Percentiles rank a stretch among this genome's conserved stretches.
Evolutionary conservation across 2,329 filamentous ascomycete species (phyloP).

Genomic region (Fusarium musae): DNA sequence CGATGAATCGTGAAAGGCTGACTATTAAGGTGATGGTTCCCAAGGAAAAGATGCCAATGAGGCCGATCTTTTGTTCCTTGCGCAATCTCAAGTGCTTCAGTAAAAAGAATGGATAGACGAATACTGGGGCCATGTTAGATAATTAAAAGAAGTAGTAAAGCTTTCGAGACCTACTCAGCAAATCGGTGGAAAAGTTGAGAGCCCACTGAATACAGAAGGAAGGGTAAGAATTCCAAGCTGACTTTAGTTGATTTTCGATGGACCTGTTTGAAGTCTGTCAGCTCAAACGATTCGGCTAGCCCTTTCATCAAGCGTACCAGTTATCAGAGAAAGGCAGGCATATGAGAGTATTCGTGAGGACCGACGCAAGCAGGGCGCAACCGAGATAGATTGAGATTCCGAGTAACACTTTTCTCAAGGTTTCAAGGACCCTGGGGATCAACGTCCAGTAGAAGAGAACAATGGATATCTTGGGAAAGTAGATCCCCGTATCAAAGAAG

Average conservation of each 20-base stretch:
- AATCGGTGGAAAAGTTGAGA: slow-evolving; percentile 14
- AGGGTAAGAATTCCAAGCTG: slow-evolving; percentile 16
- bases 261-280: not conserved
- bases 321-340: slow-evolving; percentile 5
- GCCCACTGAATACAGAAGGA: slow-evolving; percentile 11
- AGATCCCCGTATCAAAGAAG: slow-evolving; percentile 18
- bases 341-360: slow-evolving; percentile 13
- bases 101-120: slow-evolving; percentile 14
- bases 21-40: slow-evolving; percentile 5
- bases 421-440: slow-evolving; percentile 1
- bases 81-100: slow-evolving; percentile 7
- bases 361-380: not conserved
- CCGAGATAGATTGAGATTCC: slow-evolving; percentile 3
- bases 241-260: slow-evolving; percentile 10
- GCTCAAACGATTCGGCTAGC: rapidly evolving
- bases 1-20: slow-evolving; percentile 14
- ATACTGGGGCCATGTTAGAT: not conserved
- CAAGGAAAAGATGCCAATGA: slow-evolving; percentile 14
- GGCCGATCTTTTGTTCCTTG: slow-evolving; percentile 6
- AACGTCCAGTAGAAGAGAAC: slow-evolving; percentile 19
- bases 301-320: not conserved
- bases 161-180: not conserved
- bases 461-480: slow-evolving; percentile 16
- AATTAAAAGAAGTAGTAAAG: rapidly evolving
- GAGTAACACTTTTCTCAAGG: not conserved